Evolutionary conservation across 169 alveolate genomes (phyloP), one percentile per base, ranked within the genome.

Genomic region (Plasmodium falciparum): DNA sequence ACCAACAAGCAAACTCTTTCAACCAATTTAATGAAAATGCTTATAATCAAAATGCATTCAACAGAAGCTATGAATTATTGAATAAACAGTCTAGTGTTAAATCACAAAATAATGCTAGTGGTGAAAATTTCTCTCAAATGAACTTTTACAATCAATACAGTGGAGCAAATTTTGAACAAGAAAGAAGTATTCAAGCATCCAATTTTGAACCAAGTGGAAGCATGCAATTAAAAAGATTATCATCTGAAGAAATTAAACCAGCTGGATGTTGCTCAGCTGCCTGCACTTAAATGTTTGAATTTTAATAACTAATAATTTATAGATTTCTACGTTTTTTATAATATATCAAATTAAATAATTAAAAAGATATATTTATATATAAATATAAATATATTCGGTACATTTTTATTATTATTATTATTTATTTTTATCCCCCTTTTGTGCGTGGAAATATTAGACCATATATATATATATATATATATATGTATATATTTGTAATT

Each of bases 171-270:
- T 54, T 29, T 47, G 73, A 83, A 2, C 72, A 67, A 69, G 63
- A 83, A 9, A n/a, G 59, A 69, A 47, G 49, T 20, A 61, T 86
- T 39, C 92, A 86, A 12, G 29, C 54, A 72, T 86, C 92, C 15
- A 86, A 39, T 22, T 86, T 86, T 50, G 73, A 73, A 9, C 20
- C 59, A 33, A 24, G 69, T 26, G 88, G 83, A 71, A 86, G 88
- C 26, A 12, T 73, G 24, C 92, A 86, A 56, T 7, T 86, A 29
- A 86, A 86, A 67, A 86, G 92, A 72, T 12, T 86, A 39, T 88
- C 88, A 65, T 86, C 92, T 62, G 92, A 86, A 66, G 92, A 86
- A 49, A 29, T 69, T 67, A 73, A 70, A 49, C 92, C 92, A 2
- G 88, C 73, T 24, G 92, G 92, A 62, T 86, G 92, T 24, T 86